Percentiles rank a stretch among this genome's conserved stretches.
phyloP scores from a whole-genome alignment of 2,329 filamentous ascomycete species.

The Colletotrichum sp. region DNA sequence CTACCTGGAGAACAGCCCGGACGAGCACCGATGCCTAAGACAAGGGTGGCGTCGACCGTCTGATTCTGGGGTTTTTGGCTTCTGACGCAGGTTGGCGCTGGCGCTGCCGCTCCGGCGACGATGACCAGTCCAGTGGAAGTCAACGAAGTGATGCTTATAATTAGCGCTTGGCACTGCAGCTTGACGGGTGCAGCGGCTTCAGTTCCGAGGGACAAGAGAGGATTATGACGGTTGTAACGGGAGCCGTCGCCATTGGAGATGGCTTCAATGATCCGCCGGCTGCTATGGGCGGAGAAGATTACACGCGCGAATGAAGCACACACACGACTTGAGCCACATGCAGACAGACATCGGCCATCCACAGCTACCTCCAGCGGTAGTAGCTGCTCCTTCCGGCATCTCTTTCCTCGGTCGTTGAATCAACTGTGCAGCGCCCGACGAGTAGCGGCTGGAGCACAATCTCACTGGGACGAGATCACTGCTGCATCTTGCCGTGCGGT shows the following conservation, averaged over 20 bases:
- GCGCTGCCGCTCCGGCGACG: not conserved
- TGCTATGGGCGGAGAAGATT: not conserved
- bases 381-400: not conserved
- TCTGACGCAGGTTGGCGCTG: not conserved
- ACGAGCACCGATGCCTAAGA: not conserved
- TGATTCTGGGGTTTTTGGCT: not conserved
- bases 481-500: not conserved
- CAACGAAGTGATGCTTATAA: not conserved
- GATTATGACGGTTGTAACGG: not conserved
- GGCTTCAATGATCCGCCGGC: not conserved
- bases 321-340: not conserved
- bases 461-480: not conserved
- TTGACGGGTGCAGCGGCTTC: not conserved
- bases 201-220: not conserved
- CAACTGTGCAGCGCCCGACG: not conserved
- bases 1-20: not conserved
- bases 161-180: not conserved
- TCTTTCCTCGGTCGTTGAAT: not conserved
- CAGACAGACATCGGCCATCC: not conserved
- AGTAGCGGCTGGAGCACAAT: not conserved
- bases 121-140: not conserved
- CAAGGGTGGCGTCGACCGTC: not conserved
- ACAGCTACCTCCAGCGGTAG: not conserved
- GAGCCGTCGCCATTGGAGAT: not conserved
- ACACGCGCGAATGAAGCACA: not conserved